phyloP scores from a whole-genome alignment of 352 stramenopile genomes.

The Pythium periplocum region DNA sequence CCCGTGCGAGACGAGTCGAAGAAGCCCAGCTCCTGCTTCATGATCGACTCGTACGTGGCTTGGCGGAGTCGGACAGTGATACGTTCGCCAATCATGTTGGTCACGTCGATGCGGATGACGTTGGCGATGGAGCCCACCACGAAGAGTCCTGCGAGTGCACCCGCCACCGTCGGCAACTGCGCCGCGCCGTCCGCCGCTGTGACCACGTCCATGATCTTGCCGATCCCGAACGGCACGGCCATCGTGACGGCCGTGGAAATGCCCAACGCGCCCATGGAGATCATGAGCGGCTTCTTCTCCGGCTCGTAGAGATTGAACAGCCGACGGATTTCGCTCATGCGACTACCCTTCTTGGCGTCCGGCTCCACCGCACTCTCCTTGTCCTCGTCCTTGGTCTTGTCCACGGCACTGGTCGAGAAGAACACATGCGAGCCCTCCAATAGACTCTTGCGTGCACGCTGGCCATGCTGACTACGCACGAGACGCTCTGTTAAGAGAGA shows the following conservation, averaged over 20 bases:
- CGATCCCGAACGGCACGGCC: slow-evolving; percentile 78
- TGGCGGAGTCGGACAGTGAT: slow-evolving; percentile 77
- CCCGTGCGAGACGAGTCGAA: slow-evolving; percentile 88
- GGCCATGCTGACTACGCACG: too few species aligned
- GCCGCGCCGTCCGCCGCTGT: slow-evolving; percentile 31
- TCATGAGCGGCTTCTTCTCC: slow-evolving; percentile 55
- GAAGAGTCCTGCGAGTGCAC: slow-evolving; percentile 64
- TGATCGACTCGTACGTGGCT: slow-evolving; percentile 72
- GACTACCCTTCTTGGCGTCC: too few species aligned
- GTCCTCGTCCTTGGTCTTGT: slow-evolving; percentile 2
- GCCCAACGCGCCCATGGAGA: slow-evolving; percentile 59
- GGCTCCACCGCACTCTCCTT: not conserved
- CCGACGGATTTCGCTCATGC: slow-evolving; percentile 23
- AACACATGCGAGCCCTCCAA: too few species aligned
- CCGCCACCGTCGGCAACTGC: slow-evolving; percentile 43
- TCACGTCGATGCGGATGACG: slow-evolving; percentile 67
- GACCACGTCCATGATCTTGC: slow-evolving; percentile 75
- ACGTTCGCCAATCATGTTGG: slow-evolving; percentile 84
- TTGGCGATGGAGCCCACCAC: slow-evolving; percentile 63
- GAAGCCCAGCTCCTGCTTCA: slow-evolving; percentile 87
- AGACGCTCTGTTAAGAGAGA: too few species aligned
- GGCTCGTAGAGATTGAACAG: slow-evolving; percentile 57
- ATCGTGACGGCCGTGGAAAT: slow-evolving; percentile 74
- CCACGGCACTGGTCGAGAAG: too few species aligned
- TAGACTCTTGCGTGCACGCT: too few species aligned